phyloP scores from a whole-genome alignment of 2,329 filamentous ascomycete genomes.

The Aspergillus sp. region DNA sequence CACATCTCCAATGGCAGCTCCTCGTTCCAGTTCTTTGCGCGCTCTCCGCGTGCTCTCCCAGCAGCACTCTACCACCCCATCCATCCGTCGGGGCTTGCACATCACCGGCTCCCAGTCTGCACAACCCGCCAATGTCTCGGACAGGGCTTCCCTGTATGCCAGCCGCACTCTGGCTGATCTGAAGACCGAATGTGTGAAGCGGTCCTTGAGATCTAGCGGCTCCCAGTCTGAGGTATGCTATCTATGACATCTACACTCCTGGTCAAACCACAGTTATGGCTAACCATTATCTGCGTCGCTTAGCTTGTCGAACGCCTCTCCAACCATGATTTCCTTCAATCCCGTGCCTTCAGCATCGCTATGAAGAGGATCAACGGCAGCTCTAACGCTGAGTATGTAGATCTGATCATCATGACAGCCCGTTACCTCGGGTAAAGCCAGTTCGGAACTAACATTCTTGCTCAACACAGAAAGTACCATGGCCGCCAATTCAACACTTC shows the following conservation, averaged over 20 bases:
- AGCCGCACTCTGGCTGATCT: slow-evolving; percentile 55
- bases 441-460: slow-evolving; percentile 20
- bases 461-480: slow-evolving; percentile 55
- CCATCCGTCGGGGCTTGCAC: slow-evolving; percentile 54
- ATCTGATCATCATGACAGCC: slow-evolving; percentile 2
- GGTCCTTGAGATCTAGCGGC: slow-evolving; percentile 50
- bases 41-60: slow-evolving; percentile 48
- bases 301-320: slow-evolving; percentile 56
- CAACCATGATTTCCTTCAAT: slow-evolving; percentile 55
- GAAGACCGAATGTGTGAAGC: slow-evolving; percentile 53
- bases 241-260: neutral
- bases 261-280: neutral
- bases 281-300: slow-evolving; percentile 1
- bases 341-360: slow-evolving; percentile 58
- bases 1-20: slow-evolving; percentile 43
- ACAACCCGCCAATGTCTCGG: slow-evolving; percentile 51
- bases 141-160: slow-evolving; percentile 54
- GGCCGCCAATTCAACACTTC: slow-evolving; percentile 64
- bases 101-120: slow-evolving; percentile 63
- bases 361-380: slow-evolving; percentile 51
- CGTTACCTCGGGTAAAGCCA: neutral
- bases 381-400: slow-evolving; percentile 40
- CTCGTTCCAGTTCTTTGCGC: slow-evolving; percentile 48
- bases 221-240: slow-evolving; percentile 52
- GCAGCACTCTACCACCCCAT: slow-evolving; percentile 36